phyloP scores from a whole-genome alignment of 768 basidiomycete species.

The Boletellus ananas region DNA sequence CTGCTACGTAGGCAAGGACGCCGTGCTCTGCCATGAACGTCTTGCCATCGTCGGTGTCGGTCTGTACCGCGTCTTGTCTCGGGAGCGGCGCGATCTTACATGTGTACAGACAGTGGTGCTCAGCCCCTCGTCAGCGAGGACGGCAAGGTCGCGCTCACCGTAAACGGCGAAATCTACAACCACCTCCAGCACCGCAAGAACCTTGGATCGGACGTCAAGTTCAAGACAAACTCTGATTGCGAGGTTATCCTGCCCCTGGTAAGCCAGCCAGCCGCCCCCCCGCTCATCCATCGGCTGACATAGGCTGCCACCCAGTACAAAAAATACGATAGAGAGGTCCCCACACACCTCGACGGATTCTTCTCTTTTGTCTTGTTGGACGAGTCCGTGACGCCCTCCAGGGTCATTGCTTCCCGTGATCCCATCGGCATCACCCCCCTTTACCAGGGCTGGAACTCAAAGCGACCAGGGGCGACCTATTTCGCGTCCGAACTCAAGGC shows the following conservation, averaged over 20 bases:
- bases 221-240: conserved; percentile 98
- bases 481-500: conserved; percentile 97
- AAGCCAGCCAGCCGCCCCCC: conserved; percentile 20
- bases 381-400: conserved; percentile 82
- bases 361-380: conserved; percentile 97
- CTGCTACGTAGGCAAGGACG: conserved; percentile 79
- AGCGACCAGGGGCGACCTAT: conserved; percentile 75
- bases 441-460: conserved; percentile 92
- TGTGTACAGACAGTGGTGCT: conserved; percentile 82
- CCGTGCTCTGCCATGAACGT: conserved; percentile 90
- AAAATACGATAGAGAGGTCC: conserved; percentile 73
- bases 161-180: conserved; percentile 99
- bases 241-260: conserved; percentile 95
- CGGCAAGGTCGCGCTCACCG: conserved; percentile 77
- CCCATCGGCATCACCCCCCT: conserved; percentile 97
- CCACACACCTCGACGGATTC: conserved; percentile 90
- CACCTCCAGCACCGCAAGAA: conserved; percentile 74
- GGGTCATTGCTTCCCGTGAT: conserved; percentile 94
- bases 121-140: conserved; percentile 91
- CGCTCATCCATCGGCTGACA: not conserved
- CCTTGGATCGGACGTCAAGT: conserved; percentile 62
- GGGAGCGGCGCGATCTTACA: not conserved
- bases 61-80: conserved; percentile 35
- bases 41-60: conserved; percentile 98
- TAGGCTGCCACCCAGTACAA: conserved; percentile 56